phyloP scores from a whole-genome alignment of 495 filamentous ascomycete genomes.

The Tuber microsphaerosporum region DNA sequence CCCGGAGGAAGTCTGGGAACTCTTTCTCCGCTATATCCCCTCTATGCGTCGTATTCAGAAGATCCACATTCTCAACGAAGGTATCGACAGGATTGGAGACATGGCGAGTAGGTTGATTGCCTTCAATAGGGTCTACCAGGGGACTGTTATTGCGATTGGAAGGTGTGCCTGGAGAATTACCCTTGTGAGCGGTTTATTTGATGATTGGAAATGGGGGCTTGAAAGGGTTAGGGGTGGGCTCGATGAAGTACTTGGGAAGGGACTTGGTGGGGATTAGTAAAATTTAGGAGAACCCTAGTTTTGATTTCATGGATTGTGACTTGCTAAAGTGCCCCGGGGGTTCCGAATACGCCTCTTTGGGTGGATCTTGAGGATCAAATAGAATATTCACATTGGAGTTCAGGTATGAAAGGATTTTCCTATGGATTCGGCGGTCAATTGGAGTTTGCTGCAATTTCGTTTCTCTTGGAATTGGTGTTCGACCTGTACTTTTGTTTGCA shows the following conservation, averaged over 20 bases:
- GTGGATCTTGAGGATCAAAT: neutral
- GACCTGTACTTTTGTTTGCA: neutral
- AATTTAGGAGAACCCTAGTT: too few relatives aligned
- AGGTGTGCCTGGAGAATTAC: neutral
- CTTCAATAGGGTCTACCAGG: neutral
- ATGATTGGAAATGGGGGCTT: neutral
- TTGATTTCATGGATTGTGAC: neutral
- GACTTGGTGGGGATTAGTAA: neutral
- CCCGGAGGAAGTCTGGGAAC: neutral
- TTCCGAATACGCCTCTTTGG: neutral
- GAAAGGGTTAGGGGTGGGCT: neutral
- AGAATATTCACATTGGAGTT: neutral
- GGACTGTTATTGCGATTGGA: neutral
- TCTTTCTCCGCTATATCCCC: neutral
- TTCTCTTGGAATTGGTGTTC: neutral
- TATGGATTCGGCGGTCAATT: neutral
- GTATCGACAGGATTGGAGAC: neutral
- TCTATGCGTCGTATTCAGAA: neutral
- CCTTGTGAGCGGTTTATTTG: neutral
- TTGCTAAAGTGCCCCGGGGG: neutral
- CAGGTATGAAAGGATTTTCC: neutral
- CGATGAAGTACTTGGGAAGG: neutral
- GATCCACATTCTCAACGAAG: neutral
- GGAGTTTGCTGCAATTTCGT: neutral
- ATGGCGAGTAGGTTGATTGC: neutral